A percentile compares a stretch with the other conserved stretches of the same genome.
Conservation (phyloP, 495 filamentous ascomycete genomes). For the Pseudoneurospora amorphoporcata region DNA sequence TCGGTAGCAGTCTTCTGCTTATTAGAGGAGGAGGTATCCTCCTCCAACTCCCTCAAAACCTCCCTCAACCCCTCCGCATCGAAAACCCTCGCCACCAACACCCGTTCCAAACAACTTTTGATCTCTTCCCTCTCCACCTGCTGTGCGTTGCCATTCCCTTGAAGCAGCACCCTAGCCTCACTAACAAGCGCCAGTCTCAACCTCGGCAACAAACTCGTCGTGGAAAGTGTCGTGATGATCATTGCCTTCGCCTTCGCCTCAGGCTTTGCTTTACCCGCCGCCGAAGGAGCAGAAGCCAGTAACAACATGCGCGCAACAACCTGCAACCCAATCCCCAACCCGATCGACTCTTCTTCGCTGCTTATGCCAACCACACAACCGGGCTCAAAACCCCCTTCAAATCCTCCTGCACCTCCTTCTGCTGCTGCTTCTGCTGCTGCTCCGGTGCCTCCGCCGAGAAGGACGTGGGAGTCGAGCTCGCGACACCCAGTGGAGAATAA, state of each 20-base stretch:
- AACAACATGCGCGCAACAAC: neutral
- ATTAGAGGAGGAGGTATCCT: neutral
- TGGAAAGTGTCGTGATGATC: conserved; percentile 29
- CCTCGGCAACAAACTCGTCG: conserved; percentile 20
- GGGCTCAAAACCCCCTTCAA: conserved; percentile 26
- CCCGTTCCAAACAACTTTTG: conserved; percentile 33
- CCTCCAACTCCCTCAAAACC: conserved; percentile 36
- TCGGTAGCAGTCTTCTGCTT: too few relatives aligned
- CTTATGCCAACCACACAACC: conserved; percentile 42
- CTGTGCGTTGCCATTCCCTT: conserved; percentile 1
- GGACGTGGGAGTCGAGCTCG: conserved; percentile 35
- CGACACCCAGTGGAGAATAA: conserved; percentile 25
- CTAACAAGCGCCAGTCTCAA: conserved; percentile 24
- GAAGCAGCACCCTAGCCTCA: conserved; percentile 8
- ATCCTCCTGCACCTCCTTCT: neutral
- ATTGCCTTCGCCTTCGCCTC: conserved; percentile 6
- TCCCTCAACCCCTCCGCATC: conserved; percentile 50
- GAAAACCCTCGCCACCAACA: conserved; percentile 48
- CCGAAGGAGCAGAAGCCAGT: neutral
- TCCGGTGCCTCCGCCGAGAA: conserved; percentile 16
- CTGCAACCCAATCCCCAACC: conserved; percentile 24
- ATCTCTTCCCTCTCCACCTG: conserved; percentile 6
- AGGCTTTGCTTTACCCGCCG: neutral
- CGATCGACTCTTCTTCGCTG: conserved; percentile 28
- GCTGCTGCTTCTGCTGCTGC: too few relatives aligned